phyloP scores from a whole-genome alignment of 2,329 filamentous ascomycete genomes.

The Ophiosphaerella herpotricha region DNA sequence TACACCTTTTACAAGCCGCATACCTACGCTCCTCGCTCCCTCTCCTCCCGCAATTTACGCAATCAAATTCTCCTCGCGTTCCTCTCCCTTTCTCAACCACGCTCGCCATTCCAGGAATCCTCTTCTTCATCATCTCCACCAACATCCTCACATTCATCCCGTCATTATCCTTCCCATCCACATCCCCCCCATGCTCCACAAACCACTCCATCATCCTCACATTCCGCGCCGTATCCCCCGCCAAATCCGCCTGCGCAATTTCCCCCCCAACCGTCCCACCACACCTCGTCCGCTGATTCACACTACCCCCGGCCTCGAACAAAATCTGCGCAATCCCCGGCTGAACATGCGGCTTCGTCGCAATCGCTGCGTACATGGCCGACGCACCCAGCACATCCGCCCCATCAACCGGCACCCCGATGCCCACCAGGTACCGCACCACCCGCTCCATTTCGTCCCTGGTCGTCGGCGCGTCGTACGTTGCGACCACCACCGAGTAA shows the following conservation, averaged over 20 bases:
- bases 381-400: slow-evolving; percentile 15
- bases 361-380: slow-evolving; percentile 20
- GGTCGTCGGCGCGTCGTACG: slow-evolving; percentile 6
- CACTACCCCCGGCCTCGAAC: slow-evolving; percentile 16
- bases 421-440: slow-evolving; percentile 12
- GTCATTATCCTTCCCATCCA: slow-evolving; percentile 20
- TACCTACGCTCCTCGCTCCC: slow-evolving; percentile 1
- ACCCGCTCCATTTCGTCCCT: slow-evolving; percentile 6
- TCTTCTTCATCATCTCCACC: slow-evolving; percentile 17
- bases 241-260: slow-evolving; percentile 16
- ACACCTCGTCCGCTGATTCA: slow-evolving; percentile 17
- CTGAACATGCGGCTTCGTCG: slow-evolving; percentile 17
- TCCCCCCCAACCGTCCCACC: slow-evolving; percentile 14
- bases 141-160: slow-evolving; percentile 17
- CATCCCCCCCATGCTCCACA: slow-evolving; percentile 20
- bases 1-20: slow-evolving; percentile 16
- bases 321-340: slow-evolving; percentile 18
- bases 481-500: slow-evolving; percentile 13
- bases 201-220: slow-evolving; percentile 23
- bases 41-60: slow-evolving; percentile 15
- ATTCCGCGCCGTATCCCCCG: slow-evolving; percentile 11
- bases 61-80: slow-evolving; percentile 11
- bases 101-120: slow-evolving; percentile 9
- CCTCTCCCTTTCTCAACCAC: slow-evolving; percentile 9
- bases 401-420: slow-evolving; percentile 15